Conservation (phyloP, 2,329 filamentous ascomycete genomes). For the Neodidymelliopsis sp. region DNA sequence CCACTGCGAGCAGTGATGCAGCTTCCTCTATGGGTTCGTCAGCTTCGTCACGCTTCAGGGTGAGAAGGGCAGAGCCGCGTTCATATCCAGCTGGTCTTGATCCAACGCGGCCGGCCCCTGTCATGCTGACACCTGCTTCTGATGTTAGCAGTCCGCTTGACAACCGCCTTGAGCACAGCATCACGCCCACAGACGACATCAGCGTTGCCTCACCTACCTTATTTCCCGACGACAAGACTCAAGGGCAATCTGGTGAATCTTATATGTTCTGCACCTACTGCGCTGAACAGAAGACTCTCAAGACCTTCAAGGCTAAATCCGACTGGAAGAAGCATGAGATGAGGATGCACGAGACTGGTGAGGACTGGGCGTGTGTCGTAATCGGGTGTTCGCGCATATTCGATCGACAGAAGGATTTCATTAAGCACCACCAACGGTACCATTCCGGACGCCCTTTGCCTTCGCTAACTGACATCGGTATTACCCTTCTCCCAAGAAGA, state of each 20-base stretch:
- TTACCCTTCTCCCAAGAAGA: slow-evolving; percentile 41
- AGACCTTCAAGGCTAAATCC: slow-evolving; percentile 50
- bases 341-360: slow-evolving; percentile 50
- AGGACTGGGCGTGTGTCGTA: slow-evolving; percentile 48
- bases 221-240: slow-evolving; percentile 30
- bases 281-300: slow-evolving; percentile 43
- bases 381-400: slow-evolving; percentile 46
- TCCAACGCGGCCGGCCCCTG: slow-evolving; percentile 42
- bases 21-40: slow-evolving; percentile 42
- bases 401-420: slow-evolving; percentile 48
- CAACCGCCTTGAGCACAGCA: slow-evolving; percentile 36
- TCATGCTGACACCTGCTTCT: slow-evolving; percentile 40
- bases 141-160: slow-evolving; percentile 44
- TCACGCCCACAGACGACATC: slow-evolving; percentile 44
- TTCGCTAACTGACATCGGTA: slow-evolving; percentile 46
- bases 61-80: slow-evolving; percentile 41
- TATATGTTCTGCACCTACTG: slow-evolving; percentile 51
- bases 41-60: slow-evolving; percentile 40
- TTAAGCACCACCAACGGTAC: slow-evolving; percentile 48
- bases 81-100: slow-evolving; percentile 46
- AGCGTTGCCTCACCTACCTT: slow-evolving; percentile 38
- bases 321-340: slow-evolving; percentile 52
- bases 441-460: slow-evolving; percentile 46
- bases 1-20: slow-evolving; percentile 38
- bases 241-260: slow-evolving; percentile 39